phyloP scores from a whole-genome alignment of 768 basidiomycete genomes.

The Boletales sp. region DNA sequence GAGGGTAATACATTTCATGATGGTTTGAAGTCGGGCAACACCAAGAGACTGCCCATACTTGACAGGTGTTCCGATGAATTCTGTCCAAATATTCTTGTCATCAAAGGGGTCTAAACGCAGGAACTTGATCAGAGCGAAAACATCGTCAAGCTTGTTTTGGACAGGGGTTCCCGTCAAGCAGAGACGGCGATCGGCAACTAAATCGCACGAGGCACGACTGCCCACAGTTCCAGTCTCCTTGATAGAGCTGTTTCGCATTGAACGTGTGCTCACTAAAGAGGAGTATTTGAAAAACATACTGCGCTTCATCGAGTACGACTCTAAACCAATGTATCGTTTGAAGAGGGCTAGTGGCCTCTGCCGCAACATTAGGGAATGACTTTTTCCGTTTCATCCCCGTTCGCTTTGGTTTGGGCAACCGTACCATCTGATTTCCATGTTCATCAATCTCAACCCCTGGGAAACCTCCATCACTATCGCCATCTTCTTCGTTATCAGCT shows the following conservation, averaged over 20 bases:
- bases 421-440: conserved; percentile 57
- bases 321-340: conserved; percentile 97
- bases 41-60: conserved; percentile 90
- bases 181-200: conserved; percentile 88
- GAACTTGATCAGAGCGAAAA: conserved; percentile 96
- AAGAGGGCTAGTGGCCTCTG: conserved; percentile 68
- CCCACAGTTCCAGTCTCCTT: conserved; percentile 95
- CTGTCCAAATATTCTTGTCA: conserved; percentile 90
- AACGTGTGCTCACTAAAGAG: background rate
- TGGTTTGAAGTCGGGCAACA: conserved; percentile 88
- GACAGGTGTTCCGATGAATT: conserved; percentile 88
- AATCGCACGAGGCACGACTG: conserved; percentile 91
- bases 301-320: conserved; percentile 90
- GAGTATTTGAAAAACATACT: conserved; percentile 55
- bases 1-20: conserved; percentile 96
- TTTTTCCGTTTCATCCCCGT: conserved; percentile 66
- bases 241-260: conserved; percentile 64
- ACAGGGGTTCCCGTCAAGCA: conserved; percentile 98
- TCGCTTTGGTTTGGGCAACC: conserved; percentile 64
- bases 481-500: conserved; percentile 66
- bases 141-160: conserved; percentile 98
- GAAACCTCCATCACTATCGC: conserved; percentile 59
- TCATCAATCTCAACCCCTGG: conserved; percentile 66
- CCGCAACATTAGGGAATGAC: conserved; percentile 36
- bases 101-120: conserved; percentile 88